Base-by-base conservation (phyloP, 208 protist genomes). In the Spongospora subterranea region DNA sequence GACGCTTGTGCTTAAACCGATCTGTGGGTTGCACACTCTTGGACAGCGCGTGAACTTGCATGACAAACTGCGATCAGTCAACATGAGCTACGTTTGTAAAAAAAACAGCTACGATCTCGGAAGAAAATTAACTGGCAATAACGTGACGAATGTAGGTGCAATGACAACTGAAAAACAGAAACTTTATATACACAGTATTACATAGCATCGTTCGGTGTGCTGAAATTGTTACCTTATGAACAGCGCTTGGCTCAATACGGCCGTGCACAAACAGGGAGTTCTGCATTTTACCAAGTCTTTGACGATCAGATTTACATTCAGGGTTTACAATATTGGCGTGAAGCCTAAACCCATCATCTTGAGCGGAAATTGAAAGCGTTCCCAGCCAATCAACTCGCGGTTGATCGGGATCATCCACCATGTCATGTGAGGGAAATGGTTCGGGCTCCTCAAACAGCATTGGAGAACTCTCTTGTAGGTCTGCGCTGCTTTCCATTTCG, bases 201-300 rank as follows among this genome's bases (percentile, higher is more conserved):
- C n/a, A n/a, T n/a, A n/a, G n/a, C n/a, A n/a, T n/a, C n/a, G n/a
- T n/a, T n/a, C n/a, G n/a, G n/a, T n/a, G n/a, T n/a, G n/a, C n/a
- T n/a, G n/a, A n/a, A n/a, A n/a, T n/a, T n/a, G n/a, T n/a, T 20
- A 82, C 71, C 71, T 82, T 82, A 43, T 82, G 71, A 6, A 82
- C 71, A 20, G 71, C 6, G 40, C 71, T 82, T 6, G 71, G 71
- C 35, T 82, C 11, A n/a, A 82, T 35, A 20, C 71, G n/a, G 17
- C 71, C 71, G 35, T 82, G 71, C n/a, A 82, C n/a, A 82, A 40
- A 82, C 71, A 82, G 35, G 17, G 71, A 6, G 6, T 35, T 45
- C 6, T 6, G n/a, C n/a, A 82, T 20, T 43, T 82, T 82, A 6
- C 17, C 6, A 45, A 82, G 35, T n/a, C 71, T 6, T n/a, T 82